Percentiles rank a stretch among this genome's conserved stretches.
These are phyloP conservation scores for Fusarium begoniae DNA, from an alignment of 2,329 filamentous ascomycete species.

Conservation along the genomic window DNA sequence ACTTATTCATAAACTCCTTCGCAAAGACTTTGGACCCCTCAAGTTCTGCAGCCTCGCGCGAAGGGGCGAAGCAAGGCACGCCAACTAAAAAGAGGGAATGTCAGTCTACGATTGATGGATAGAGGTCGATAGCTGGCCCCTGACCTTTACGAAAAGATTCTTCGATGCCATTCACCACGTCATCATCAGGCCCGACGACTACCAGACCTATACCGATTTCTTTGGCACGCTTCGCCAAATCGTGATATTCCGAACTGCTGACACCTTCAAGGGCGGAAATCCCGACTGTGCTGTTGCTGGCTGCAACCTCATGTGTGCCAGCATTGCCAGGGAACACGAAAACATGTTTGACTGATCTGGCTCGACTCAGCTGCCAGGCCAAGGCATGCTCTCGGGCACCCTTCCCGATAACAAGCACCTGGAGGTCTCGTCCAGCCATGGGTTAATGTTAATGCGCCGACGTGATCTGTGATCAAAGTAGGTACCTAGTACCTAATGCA, in stretches of 20 bases:
- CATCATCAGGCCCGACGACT: slow-evolving; percentile 79
- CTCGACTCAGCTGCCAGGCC: slow-evolving; percentile 78
- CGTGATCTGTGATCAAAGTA: background rate
- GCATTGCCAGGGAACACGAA: slow-evolving; percentile 69
- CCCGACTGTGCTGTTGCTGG: slow-evolving; percentile 54
- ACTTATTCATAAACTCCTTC: slow-evolving; percentile 80
- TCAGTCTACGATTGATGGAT: background rate
- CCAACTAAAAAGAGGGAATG: slow-evolving; percentile 51
- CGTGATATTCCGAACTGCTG: slow-evolving; percentile 67
- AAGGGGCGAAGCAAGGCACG: slow-evolving; percentile 75
- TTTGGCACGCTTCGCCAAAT: slow-evolving; percentile 69
- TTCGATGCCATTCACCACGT: slow-evolving; percentile 78
- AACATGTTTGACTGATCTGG: slow-evolving; percentile 69
- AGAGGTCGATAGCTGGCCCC: background rate
- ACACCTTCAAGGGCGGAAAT: slow-evolving; percentile 62
- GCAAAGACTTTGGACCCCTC: slow-evolving; percentile 83
- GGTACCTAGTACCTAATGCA: background rate
- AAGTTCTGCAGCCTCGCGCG: slow-evolving; percentile 73
- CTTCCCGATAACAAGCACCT: slow-evolving; percentile 75
- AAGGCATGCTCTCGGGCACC: slow-evolving; percentile 81
- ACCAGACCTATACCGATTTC: slow-evolving; percentile 71
- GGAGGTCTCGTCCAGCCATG: background rate
- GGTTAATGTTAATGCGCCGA: too few species aligned
- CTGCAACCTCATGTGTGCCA: slow-evolving; percentile 58
- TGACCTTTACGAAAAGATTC: slow-evolving; percentile 62